A percentile compares a stretch with the other conserved stretches of the same genome.
phyloP scores from a whole-genome alignment of 2,329 filamentous ascomycete genomes.

The Fusarium euwallaceae region DNA sequence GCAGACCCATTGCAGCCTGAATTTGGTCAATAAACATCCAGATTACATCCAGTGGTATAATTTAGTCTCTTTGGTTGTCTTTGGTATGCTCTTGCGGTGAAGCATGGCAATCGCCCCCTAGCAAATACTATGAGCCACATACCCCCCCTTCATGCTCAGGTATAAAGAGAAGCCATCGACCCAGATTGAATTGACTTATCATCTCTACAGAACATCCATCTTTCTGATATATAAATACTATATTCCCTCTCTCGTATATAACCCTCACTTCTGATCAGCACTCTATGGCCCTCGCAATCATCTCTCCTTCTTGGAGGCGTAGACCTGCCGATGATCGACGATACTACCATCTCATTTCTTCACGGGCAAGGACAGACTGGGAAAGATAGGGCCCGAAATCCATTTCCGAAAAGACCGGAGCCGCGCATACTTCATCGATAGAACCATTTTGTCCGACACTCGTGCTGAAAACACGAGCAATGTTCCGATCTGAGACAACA shows the following conservation, averaged over 20 bases:
- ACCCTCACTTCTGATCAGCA: background rate
- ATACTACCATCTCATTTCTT: too few species aligned
- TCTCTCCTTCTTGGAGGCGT: background rate
- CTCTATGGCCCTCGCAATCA: background rate
- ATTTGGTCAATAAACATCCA: background rate
- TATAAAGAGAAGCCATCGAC: background rate
- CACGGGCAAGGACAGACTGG: too few species aligned
- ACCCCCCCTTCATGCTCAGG: background rate
- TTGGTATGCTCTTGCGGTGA: background rate
- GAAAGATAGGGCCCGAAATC: too few species aligned
- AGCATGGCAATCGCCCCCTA: background rate
- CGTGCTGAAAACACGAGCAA: background rate
- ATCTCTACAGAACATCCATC: too few species aligned
- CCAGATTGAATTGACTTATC: background rate
- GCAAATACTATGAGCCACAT: background rate
- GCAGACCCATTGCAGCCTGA: background rate
- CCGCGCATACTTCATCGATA: too few species aligned
- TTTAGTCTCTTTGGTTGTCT: background rate
- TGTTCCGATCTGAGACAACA: background rate
- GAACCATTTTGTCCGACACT: background rate
- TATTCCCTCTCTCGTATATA: background rate
- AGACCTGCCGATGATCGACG: too few species aligned
- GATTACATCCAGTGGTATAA: background rate
- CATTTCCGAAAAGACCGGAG: too few species aligned
- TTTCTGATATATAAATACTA: background rate